Percentiles rank a stretch among this genome's conserved stretches.
These are phyloP conservation scores for Allium sativum DNA, from an alignment of 106 monocot genomes.

Conservation along the genomic window DNA sequence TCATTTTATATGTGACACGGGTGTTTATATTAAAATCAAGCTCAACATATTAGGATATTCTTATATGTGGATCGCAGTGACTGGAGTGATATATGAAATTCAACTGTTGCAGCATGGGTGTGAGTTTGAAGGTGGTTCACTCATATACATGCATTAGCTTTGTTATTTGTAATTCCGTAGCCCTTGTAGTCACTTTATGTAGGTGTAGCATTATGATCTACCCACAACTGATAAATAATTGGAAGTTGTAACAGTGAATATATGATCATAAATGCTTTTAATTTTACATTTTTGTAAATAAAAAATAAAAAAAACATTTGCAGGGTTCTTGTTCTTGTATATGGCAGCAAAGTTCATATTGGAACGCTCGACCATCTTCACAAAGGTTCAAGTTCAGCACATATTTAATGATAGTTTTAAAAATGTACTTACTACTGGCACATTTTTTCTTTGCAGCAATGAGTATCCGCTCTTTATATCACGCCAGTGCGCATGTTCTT, in stretches of 20 bases:
- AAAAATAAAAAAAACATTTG: neutral
- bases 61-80: no score
- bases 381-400: conserved; percentile 40
- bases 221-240: no score
- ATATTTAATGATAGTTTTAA: neutral
- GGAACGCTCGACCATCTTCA: conserved; percentile 83
- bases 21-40: no score
- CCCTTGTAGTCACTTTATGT: no score
- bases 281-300: neutral
- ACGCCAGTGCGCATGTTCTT: conserved; percentile 66
- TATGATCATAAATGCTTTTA: neutral
- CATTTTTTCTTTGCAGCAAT: conserved; percentile 37
- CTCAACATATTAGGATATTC: no score
- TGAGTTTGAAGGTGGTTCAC: neutral
- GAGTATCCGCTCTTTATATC: conserved; percentile 92
- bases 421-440: neutral
- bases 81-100: no score
- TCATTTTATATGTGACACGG: no score
- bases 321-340: conserved; percentile 95
- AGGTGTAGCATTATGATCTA: no score
- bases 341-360: conserved; percentile 95
- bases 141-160: neutral
- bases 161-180: no score
- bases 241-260: no score
- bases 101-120: neutral